A percentile compares a stretch with the other conserved stretches of the same genome.
These are phyloP conservation scores for Fusarium kyushuense DNA, from an alignment of 2,329 filamentous ascomycete genomes.

Conservation along the genomic window DNA sequence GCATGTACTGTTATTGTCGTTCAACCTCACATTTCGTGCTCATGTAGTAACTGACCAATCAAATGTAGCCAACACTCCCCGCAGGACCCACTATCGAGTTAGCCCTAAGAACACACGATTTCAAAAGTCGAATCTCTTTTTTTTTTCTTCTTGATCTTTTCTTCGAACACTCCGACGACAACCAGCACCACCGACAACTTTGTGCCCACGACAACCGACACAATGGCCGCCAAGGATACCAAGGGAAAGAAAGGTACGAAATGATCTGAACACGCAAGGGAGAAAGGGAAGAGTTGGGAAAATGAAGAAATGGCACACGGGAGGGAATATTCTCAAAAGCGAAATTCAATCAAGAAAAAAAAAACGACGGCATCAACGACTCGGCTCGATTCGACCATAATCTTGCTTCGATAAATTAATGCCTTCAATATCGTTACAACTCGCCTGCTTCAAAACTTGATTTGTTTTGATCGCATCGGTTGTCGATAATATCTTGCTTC, in stretches of 20 bases:
- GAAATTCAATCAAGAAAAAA: slow-evolving; percentile 30
- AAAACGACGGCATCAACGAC: slow-evolving; percentile 17
- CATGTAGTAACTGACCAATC: not conserved
- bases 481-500: slow-evolving; percentile 11
- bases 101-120: slow-evolving; percentile 1
- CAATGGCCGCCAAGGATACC: slow-evolving; percentile 53
- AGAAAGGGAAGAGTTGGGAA: slow-evolving; percentile 12
- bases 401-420: slow-evolving; percentile 18
- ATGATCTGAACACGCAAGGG: slow-evolving; percentile 45
- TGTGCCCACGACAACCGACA: slow-evolving; percentile 47
- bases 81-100: not conserved
- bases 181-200: slow-evolving; percentile 45
- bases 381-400: slow-evolving; percentile 12
- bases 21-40: slow-evolving; percentile 1
- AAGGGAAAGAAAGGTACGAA: slow-evolving; percentile 64
- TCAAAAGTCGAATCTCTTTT: slow-evolving; percentile 23
- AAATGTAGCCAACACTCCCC: not conserved
- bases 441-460: not conserved
- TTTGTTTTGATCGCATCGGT: not conserved
- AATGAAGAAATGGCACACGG: slow-evolving; percentile 3
- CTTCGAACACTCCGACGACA: slow-evolving; percentile 43
- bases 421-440: not conserved
- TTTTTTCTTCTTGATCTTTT: slow-evolving; percentile 23
- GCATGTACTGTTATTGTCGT: not conserved
- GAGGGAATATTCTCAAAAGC: slow-evolving; percentile 16